Evolutionary conservation across 2,329 filamentous ascomycete genomes (phyloP), one percentile per base, ranked within the genome.

Genomic region (Xylaria hypoxylon): DNA sequence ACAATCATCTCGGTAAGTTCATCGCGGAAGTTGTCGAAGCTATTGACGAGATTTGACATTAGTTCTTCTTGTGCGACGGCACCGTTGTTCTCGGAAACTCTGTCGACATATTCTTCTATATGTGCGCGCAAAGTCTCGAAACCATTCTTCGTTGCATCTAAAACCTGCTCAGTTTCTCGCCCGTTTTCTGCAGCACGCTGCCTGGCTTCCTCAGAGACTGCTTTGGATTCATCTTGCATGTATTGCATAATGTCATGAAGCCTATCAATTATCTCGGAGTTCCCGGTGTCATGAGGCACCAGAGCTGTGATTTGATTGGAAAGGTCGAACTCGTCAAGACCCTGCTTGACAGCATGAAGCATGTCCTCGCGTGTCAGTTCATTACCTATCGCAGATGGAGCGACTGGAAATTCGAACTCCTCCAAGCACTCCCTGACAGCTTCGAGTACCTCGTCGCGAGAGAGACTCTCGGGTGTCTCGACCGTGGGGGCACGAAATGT

Each of bases 131-230:
- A 86, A 71, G 88, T 90, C 71, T 97, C 93, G 0, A 76, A 71
- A 0, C 94, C 94, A 75, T 97, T 93, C 72, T 93, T 95, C 48
- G 96, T 90, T 0, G 93, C 92, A 77, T 96, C 92, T 4, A 97
- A 83, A 13, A 97, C 89, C 77, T 97, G 93, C 77, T 97, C 94
- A 0, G 93, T 95, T 76, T 96, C 93, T 64, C 89, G 87, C 45
- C 91, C 92, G 72, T 89, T 92, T 68, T 91, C 90, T 2, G 92
- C 88, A 22, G 93, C 90, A 71, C 93, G 95, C 73, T 95, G 88
- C 77, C 94, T 94, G 11, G 87, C 85, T 72, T 89, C 88, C 31
- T 89, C 85, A 0, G 87, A 88, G 2, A 88, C 81, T 2, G 84
- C 81, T 69, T 82, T 84, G 76, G 91, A 89, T 74, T 90, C 88